Conservation (phyloP, 2,329 filamentous ascomycete species). For the Xylaria sp. region DNA sequence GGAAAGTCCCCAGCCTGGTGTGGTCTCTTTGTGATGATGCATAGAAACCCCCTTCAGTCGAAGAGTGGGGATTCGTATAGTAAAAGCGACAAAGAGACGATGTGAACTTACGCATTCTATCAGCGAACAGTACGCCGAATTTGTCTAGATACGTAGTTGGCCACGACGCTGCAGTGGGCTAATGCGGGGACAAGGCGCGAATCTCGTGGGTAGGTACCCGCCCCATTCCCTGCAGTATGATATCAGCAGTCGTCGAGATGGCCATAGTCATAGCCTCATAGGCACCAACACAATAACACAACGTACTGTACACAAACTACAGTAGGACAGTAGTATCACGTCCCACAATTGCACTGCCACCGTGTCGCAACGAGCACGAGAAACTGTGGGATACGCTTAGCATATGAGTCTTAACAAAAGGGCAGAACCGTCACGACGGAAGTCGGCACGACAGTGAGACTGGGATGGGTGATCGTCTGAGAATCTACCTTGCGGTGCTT, state of each 20-base stretch:
- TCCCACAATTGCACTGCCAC: neutral
- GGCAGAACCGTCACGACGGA: neutral
- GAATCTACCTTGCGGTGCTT: neutral
- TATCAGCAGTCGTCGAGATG: conserved; percentile 18
- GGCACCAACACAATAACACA: no score
- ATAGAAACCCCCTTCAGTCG: no score
- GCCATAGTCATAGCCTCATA: no score
- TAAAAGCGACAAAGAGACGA: neutral
- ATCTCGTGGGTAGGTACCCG: neutral
- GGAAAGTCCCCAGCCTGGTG: no score
- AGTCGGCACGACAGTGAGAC: neutral
- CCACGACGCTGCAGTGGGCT: conserved; percentile 5
- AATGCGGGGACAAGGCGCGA: conserved; percentile 3
- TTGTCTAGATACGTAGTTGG: neutral
- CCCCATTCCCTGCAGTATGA: conserved; percentile 14
- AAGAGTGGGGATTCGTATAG: neutral
- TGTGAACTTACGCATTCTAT: conserved; percentile 28
- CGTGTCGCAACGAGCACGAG: no score
- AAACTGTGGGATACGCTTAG: neutral
- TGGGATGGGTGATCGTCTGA: neutral
- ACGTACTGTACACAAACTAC: no score
- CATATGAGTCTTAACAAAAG: neutral
- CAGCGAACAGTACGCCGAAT: conserved; percentile 2
- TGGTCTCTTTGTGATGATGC: no score
- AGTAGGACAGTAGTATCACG: neutral